Evolutionary conservation across 2,329 filamentous ascomycete species (phyloP).

Genomic region (Byssothecium circinans): DNA sequence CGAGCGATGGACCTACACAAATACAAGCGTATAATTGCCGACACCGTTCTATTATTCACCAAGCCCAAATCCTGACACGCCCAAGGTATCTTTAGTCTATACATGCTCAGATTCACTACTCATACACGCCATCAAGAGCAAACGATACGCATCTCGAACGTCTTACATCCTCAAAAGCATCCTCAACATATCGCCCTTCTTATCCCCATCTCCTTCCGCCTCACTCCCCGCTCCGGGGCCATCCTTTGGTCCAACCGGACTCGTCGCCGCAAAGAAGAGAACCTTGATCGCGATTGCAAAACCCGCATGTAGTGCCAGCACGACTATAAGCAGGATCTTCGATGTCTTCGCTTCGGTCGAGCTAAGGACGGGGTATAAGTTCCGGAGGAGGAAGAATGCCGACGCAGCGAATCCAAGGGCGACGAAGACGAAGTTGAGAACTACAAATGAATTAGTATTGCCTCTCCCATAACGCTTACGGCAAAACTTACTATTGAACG

Average conservation of each 20-base stretch:
- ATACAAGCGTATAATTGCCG: too few relatives aligned
- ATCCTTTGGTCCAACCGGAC: constrained; percentile 35
- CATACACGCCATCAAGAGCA: too few relatives aligned
- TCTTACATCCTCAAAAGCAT: constrained; percentile 18
- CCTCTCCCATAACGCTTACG: too few relatives aligned
- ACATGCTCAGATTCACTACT: too few relatives aligned
- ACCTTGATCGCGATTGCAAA: constrained; percentile 93
- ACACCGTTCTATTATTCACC: too few relatives aligned
- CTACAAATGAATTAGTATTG: constrained; percentile 18
- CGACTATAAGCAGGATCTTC: constrained; percentile 81
- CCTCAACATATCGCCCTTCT: constrained; percentile 24
- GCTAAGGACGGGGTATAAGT: constrained; percentile 73
- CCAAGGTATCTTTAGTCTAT: too few relatives aligned
- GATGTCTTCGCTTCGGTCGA: constrained; percentile 91
- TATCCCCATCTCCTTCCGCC: constrained; percentile 22
- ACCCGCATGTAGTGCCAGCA: constrained; percentile 84
- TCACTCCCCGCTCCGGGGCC: constrained; percentile 23
- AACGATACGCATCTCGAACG: too few relatives aligned
- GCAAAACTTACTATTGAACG: constrained; percentile 61
- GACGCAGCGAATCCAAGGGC: constrained; percentile 58
- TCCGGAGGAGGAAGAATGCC: constrained; percentile 44
- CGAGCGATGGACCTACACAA: too few relatives aligned
- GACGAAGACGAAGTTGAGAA: constrained; percentile 93
- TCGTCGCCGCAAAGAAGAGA: constrained; percentile 79
- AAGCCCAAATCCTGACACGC: too few relatives aligned